Base-by-base conservation (phyloP, 805 yeast species). In the Lachancea sp. region DNA sequence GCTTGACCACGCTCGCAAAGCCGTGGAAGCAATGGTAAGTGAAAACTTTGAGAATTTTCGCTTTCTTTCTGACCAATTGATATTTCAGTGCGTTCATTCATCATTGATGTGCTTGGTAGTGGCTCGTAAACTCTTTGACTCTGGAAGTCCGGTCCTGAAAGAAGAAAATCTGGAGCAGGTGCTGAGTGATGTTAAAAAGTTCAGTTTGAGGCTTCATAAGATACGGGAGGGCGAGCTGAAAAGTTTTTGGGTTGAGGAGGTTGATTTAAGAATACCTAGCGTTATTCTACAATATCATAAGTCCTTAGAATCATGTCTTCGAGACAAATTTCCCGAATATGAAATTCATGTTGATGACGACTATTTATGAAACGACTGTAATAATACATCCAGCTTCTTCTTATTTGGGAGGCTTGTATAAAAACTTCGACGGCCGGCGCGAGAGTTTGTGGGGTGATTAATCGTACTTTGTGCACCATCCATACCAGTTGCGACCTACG, bases 401-500 rank as follows among this genome's bases (percentile, higher is more conserved):
- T 11, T 15, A 5, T 35, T 19, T 11, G 8, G 7, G 18, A 19
- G 19, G 5, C 3, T 16, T 16, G 4, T 8, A 13, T 32, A 16
- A 32, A 3, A 11, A 17, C 11, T 32, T n/a, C 18, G 19, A 15
- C 35, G 35, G 19, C 35, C 35, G 15, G 35, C 35, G 35, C 35
- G 11, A 27, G 27, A 9, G 7, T 26, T 31, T 7, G 11, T 13
- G 15, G 6, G 6, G 15, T 12, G 12, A 9, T 19, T 44, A 42
- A 10, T 51, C 56, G 46, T 59, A 63, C 16, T 55, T 57, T 2
- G 68, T 64, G 45, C 68, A 64, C 20, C 59, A 51, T 2, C 68
- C 68, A 17, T 58, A 45, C 65, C 66, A 61, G 38, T 64, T 64
- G 29, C 67, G 58, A 0, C 62, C 67, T 2, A 64, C 50, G 41